Evolutionary conservation across 441 rosid species (phyloP), one percentile per base, ranked within the genome.

Genomic region (Adansonia rubrostipa): DNA sequence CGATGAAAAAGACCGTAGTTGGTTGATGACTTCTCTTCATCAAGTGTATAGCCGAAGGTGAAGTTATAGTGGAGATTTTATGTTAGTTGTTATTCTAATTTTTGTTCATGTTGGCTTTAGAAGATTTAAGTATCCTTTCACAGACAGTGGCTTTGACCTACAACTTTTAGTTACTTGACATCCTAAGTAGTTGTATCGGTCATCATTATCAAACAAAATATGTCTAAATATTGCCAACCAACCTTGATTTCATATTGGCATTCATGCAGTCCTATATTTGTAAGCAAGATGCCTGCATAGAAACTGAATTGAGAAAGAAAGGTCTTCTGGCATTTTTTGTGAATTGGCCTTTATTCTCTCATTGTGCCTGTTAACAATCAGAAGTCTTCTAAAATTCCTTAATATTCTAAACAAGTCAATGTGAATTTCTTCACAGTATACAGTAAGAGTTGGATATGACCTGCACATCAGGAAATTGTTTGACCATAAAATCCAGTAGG

Each of bases 1-100:
- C 73, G 91, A 85, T 63, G 93, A 90, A 83, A 95, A 95, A 81
- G 95, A 93, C 81, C 93, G 87, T 82, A 91, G 92, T 83, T 97
- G 99, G 99, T 84, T 85, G 73, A 86, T 92, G 86, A 89, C 96
- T 79, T 88, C 96, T 76, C 97, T 95, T 80, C 97, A 91, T 90
- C 98, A 91, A 82, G 93, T 97, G 69, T 93, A 95, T 85, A 95
- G 98, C 84, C 89, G 99, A 82, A 92, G 99, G 99, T 95, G 78
- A 85, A 78, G 22, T 69, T 73, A 71, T 69, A 20, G 40, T 45
- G 33, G 17, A 17, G 36, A 64, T 44, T 19, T 33, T 22, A 45
- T 68, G 45, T 56, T 65, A n/a, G 70, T 47, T 76, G 71, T 50
- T 15, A 45, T 76, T 58, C 73, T 73, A 62, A 7, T 53, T 64